Conservation (phyloP, 208 protist genomes). For the Dictyostelium gargantuum region DNA sequence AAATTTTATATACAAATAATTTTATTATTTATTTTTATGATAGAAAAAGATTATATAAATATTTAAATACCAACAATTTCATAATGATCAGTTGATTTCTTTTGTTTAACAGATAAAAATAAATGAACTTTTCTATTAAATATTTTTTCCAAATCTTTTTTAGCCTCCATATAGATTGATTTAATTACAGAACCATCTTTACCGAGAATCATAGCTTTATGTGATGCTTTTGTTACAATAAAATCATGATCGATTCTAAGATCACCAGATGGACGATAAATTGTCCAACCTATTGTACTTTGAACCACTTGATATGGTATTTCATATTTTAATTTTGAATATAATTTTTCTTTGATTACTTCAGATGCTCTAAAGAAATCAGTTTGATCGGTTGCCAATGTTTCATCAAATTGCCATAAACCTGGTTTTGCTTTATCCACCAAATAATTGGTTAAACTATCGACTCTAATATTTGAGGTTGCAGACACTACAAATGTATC, state of each 20-base stretch:
- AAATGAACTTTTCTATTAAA: conserved; percentile 58
- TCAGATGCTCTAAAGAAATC: conserved; percentile 57
- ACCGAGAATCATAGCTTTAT: conserved; percentile 23
- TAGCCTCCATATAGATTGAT: conserved; percentile 28
- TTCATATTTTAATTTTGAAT: not conserved
- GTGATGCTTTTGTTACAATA: conserved; percentile 26
- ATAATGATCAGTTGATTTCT: not conserved
- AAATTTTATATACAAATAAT: too few relatives aligned
- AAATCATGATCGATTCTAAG: conserved; percentile 64
- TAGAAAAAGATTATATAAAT: too few relatives aligned
- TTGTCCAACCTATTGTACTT: conserved; percentile 37
- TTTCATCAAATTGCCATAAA: conserved; percentile 5
- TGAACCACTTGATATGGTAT: conserved; percentile 21
- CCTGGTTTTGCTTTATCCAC: not conserved
- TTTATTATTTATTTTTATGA: too few relatives aligned
- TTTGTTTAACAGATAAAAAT: conserved; percentile 57
- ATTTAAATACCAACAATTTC: not conserved
- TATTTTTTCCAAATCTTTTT: conserved; percentile 58
- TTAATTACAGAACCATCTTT: not conserved
- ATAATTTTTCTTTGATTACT: conserved; percentile 57
- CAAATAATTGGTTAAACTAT: not conserved
- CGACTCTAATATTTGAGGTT: not conserved
- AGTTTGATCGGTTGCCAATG: conserved; percentile 44
- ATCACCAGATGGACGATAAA: not conserved
- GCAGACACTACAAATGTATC: conserved; percentile 36